Percentiles rank a stretch among this genome's conserved stretches.
phyloP scores from a whole-genome alignment of 139 green algal genomes.

The Coelastrella sp. region DNA sequence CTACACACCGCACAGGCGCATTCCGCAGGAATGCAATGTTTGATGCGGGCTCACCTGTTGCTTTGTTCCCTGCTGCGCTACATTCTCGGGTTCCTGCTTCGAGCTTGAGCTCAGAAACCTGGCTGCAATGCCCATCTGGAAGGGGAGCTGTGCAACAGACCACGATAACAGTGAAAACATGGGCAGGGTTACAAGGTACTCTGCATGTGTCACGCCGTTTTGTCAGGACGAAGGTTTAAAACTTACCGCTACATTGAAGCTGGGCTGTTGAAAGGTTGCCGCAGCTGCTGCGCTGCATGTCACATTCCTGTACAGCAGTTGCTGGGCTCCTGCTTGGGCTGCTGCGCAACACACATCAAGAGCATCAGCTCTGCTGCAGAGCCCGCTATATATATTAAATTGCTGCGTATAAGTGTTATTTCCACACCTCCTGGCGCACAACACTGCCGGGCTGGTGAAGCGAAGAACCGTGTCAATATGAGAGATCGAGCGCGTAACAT shows the following conservation, averaged over 20 bases:
- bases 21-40: neutral
- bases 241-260: neutral
- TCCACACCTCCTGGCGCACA: constrained; percentile 3
- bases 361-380: neutral
- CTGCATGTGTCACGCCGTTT: too few relatives aligned
- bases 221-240: neutral
- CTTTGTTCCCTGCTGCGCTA: neutral
- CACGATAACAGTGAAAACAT: too few relatives aligned
- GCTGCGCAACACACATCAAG: neutral
- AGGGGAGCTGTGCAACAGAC: constrained; percentile 1
- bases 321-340: constrained; percentile 32
- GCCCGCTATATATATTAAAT: neutral
- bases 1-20: too few relatives aligned
- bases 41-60: neutral
- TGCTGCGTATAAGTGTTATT: too few relatives aligned
- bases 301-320: constrained; percentile 8
- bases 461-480: neutral
- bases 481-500: constrained; percentile 10
- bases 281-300: constrained; percentile 12
- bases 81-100: neutral
- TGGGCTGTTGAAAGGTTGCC: constrained; percentile 1
- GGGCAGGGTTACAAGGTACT: too few relatives aligned
- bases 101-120: constrained; percentile 25
- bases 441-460: constrained; percentile 18
- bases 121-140: constrained; percentile 40